These are phyloP conservation scores for Elasticomyces elasticus DNA, from an alignment of 495 filamentous ascomycete genomes.

Conservation along the genomic window DNA sequence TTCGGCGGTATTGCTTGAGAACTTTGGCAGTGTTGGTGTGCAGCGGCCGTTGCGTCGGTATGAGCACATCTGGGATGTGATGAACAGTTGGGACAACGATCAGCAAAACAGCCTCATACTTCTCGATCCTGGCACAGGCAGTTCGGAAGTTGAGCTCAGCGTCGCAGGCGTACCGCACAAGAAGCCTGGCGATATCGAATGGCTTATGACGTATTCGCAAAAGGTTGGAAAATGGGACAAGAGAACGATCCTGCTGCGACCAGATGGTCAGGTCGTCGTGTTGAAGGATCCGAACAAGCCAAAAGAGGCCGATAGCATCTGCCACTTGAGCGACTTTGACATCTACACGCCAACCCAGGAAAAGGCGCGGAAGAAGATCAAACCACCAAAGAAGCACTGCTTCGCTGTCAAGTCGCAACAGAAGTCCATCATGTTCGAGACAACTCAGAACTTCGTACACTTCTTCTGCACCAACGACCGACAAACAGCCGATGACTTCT, in stretches of 20 bases:
- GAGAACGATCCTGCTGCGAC: slow-evolving; percentile 60
- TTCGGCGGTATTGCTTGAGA: slow-evolving; percentile 61
- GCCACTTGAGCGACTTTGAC: slow-evolving; percentile 89
- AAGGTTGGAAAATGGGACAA: slow-evolving; percentile 79
- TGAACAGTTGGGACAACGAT: slow-evolving; percentile 87
- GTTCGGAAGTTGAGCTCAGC: slow-evolving; percentile 41
- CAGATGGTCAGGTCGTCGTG: slow-evolving; percentile 64
- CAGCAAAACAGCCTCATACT: slow-evolving; percentile 59
- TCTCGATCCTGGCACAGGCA: slow-evolving; percentile 39
- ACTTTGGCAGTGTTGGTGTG: slow-evolving; percentile 63
- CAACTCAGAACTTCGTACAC: slow-evolving; percentile 76
- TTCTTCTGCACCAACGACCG: slow-evolving; percentile 77
- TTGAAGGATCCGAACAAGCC: slow-evolving; percentile 58
- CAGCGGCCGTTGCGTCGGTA: slow-evolving; percentile 77
- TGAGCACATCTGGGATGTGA: slow-evolving; percentile 74
- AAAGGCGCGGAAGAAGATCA: slow-evolving; percentile 35
- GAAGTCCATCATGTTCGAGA: slow-evolving; percentile 74
- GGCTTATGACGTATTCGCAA: slow-evolving; percentile 71
- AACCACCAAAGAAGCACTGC: slow-evolving; percentile 57
- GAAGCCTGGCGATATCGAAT: slow-evolving; percentile 51
- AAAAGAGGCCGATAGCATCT: slow-evolving; percentile 59
- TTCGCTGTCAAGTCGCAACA: slow-evolving; percentile 91
- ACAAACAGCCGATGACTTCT: slow-evolving; percentile 54
- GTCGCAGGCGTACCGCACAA: slow-evolving; percentile 43
- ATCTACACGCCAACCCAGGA: slow-evolving; percentile 66